These are phyloP conservation scores for Botrytis cinerea DNA, from an alignment of 2,329 filamentous ascomycete species.

Conservation along the genomic window DNA sequence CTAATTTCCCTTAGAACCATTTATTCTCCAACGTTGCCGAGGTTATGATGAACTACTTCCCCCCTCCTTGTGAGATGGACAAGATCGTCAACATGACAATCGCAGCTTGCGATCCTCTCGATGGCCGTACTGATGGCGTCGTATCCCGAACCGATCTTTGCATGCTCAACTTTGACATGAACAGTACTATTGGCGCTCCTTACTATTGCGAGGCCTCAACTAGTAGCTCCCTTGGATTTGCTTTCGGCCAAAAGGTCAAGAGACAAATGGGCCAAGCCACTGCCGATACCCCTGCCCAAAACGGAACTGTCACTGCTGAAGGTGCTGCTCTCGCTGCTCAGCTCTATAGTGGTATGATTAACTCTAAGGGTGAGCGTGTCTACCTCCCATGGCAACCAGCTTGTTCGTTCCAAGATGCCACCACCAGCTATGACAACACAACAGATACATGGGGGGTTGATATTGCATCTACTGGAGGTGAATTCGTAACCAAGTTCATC, in stretches of 20 bases:
- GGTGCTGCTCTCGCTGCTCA: slow-evolving; percentile 42
- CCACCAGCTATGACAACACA: slow-evolving; percentile 11
- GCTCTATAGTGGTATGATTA: slow-evolving; percentile 43
- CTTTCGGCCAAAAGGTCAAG: slow-evolving; percentile 17
- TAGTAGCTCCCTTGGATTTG: neutral
- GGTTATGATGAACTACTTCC: slow-evolving; percentile 46
- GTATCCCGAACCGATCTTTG: slow-evolving; percentile 52
- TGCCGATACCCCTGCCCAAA: slow-evolving; percentile 30
- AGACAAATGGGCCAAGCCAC: slow-evolving; percentile 2
- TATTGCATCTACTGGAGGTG: slow-evolving; percentile 42
- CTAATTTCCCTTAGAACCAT: neutral
- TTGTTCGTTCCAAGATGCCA: slow-evolving; percentile 19
- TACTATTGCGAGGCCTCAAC: slow-evolving; percentile 47
- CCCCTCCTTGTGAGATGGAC: slow-evolving; percentile 49
- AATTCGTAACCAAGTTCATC: slow-evolving; percentile 47
- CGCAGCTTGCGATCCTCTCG: slow-evolving; percentile 55
- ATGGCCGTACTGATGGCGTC: slow-evolving; percentile 57
- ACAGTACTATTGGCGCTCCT: slow-evolving; percentile 47
- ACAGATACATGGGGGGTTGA: slow-evolving; percentile 40
- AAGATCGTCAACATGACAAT: slow-evolving; percentile 58
- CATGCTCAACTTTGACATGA: slow-evolving; percentile 49
- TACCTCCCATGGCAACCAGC: slow-evolving; percentile 45
- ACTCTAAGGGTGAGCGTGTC: slow-evolving; percentile 42
- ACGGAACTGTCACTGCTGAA: slow-evolving; percentile 34
- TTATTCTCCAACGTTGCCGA: slow-evolving; percentile 45